Evolutionary conservation across 805 yeast species (phyloP), one percentile per base, ranked within the genome.

Genomic region (Pichia paraexigua): DNA sequence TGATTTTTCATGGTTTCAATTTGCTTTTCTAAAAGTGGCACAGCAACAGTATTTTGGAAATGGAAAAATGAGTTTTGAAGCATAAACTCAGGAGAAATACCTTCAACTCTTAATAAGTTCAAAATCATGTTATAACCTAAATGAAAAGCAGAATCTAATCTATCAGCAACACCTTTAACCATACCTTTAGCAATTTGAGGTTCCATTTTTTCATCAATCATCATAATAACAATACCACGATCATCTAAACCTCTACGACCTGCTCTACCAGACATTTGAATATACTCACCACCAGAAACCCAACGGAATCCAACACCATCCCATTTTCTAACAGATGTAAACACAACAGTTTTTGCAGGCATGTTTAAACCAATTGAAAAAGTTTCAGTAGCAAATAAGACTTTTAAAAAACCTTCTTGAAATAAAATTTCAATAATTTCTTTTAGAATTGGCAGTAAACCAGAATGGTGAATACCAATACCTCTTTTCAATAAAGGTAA

Each of bases 171-270:
- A 64, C 99, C 99, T 68, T 92, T 92, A 22, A 94, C 99, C 99
- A 94, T 94, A 1, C 98, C 97, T 66, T 94, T 94, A 21, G 99
- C 99, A 43, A 94, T 97, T 61, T 91, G 95, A 5, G 99, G 99
- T 67, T 94, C 99, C 99, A 94, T 94, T 64, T 94, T 94, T 66
- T 94, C 98, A 66, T 94, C 98, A 67, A 94, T 90, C 99, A 94
- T 94, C 94, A 94, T 87, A 59, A 94, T 94, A 47, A 94, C 99
- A 68, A 94, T 90, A 72, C 99, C 99, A 68, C 99, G 85, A 67
- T 94, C 99, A 77, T 94, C 99, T 60, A 94, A 78, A 64, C 99
- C 99, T 78, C 99, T 87, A 76, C 99, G 91, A 61, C 99, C 99
- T 22, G 99, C 99, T 70, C 99, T 83, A 58, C 99, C 99, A 44